phyloP scores from a whole-genome alignment of 352 stramenopile species.

The Phytophthora vignae region DNA sequence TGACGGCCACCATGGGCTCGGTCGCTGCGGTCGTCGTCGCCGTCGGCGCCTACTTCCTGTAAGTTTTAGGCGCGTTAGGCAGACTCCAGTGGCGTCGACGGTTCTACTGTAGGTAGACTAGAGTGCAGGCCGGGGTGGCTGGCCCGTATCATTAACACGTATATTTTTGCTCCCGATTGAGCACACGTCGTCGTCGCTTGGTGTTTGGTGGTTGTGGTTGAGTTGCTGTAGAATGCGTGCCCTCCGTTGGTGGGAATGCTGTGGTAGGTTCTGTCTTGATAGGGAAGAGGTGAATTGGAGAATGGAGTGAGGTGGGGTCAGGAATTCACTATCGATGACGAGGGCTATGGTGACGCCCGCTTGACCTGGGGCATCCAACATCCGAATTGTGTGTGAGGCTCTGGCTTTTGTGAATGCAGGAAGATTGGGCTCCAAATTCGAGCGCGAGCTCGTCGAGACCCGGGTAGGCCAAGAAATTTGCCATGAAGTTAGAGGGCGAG shows the following conservation, averaged over 20 bases:
- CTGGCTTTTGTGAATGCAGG: not conserved
- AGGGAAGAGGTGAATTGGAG: not conserved
- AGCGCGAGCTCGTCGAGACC: no score
- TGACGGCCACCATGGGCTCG: constrained; percentile 23
- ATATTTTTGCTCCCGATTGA: not conserved
- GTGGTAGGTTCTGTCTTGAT: not conserved
- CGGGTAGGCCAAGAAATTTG: not conserved
- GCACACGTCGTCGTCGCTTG: not conserved
- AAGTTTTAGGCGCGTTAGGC: not conserved
- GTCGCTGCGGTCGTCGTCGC: constrained; percentile 22
- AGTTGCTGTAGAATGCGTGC: not conserved
- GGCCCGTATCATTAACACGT: not conserved
- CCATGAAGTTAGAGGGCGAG: no score
- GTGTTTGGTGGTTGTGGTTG: not conserved
- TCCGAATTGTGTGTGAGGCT: not conserved
- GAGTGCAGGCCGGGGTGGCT: not conserved
- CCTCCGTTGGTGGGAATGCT: not conserved
- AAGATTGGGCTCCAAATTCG: not conserved
- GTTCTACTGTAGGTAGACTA: not conserved
- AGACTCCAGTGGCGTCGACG: not conserved
- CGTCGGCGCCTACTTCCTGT: constrained; percentile 37
- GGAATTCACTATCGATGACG: not conserved
- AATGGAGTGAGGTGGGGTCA: not conserved
- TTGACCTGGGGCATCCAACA: not conserved
- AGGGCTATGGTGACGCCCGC: not conserved